phyloP scores from a whole-genome alignment of 1,139 yeast species.

The Saccharomycopsis hybrid region DNA sequence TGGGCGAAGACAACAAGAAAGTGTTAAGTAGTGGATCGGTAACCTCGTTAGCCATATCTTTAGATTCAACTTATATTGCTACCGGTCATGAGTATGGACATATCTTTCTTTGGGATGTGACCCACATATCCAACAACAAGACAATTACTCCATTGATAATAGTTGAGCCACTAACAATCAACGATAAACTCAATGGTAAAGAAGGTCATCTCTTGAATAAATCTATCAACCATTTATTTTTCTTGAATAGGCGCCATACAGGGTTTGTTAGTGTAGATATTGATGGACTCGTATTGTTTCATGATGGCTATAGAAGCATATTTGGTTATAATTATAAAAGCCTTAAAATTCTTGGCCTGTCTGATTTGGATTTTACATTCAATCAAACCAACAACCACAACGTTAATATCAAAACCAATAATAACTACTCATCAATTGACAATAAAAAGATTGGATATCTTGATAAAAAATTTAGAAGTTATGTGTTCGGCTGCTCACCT shows the following conservation, averaged over 20 bases:
- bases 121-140: constrained; percentile 21
- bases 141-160: constrained; percentile 26
- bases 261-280: constrained; percentile 55
- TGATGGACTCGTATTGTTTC: constrained; percentile 53
- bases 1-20: constrained; percentile 30
- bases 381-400: not conserved
- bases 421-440: constrained; percentile 17
- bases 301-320: constrained; percentile 51
- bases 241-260: constrained; percentile 50
- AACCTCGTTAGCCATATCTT: constrained; percentile 40
- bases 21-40: constrained; percentile 36
- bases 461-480: constrained; percentile 27
- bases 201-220: constrained; percentile 50
- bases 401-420: constrained; percentile 25
- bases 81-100: constrained; percentile 41
- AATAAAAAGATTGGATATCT: constrained; percentile 19
- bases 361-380: constrained; percentile 10
- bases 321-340: constrained; percentile 46
- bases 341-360: constrained; percentile 45
- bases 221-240: constrained; percentile 43
- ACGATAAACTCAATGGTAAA: constrained; percentile 29
- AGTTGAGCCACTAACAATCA: constrained; percentile 31
- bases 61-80: constrained; percentile 45
- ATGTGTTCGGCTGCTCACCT: constrained; percentile 37
- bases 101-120: constrained; percentile 42